Evolutionary conservation across 108 stramenopile species (phyloP), one percentile per base, ranked within the genome.

Genomic region (Conticribra guillardii): DNA sequence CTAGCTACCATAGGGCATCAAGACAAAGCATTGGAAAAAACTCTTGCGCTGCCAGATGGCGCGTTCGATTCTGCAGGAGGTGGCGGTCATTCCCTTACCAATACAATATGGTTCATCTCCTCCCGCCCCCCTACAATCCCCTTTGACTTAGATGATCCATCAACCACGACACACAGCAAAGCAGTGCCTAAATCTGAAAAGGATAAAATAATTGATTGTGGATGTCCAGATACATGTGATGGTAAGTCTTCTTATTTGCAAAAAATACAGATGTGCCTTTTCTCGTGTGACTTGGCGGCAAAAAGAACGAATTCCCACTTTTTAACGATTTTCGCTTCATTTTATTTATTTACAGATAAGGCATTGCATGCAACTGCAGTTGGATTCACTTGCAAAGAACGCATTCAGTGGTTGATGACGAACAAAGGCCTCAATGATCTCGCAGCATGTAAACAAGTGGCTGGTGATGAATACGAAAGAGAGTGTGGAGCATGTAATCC

Each of bases 81-180:
- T 14, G 78, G 86, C 45, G 91, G 91, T 7, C 84, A 93, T 54
- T 90, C 91, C 16, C 37, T 67, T 54, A 84, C 85, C n/a, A 93
- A 93, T 71, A 90, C 87, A 33, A 57, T 93, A 15, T 93, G 91
- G 91, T 90, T 85, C 34, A 82, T 89, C 54, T 74, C 87, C 82
- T 16, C 75, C 91, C 27, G 88, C 93, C 18, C 55, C 11, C 67
- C 84, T 1, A 69, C 73, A 22, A 58, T 83, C 14, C 87, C 85
- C 1, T 63, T 85, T 45, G 54, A 60, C 23, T 53, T 85, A 24
- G 69, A 58, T 27, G 33, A 70, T n/a, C 69, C 60, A 52, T 70
- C 69, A 26, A 56, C 64, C 46, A 66, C 72, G 44, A 73, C 50
- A 16, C 26, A 70, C 50, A 70, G 69, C 31, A 51, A 60, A 41